Percentiles rank a stretch among this genome's conserved stretches.
Evolutionary conservation across 2,329 filamentous ascomycete species (phyloP).

Genomic region (Aspergillus alliaceus): DNA sequence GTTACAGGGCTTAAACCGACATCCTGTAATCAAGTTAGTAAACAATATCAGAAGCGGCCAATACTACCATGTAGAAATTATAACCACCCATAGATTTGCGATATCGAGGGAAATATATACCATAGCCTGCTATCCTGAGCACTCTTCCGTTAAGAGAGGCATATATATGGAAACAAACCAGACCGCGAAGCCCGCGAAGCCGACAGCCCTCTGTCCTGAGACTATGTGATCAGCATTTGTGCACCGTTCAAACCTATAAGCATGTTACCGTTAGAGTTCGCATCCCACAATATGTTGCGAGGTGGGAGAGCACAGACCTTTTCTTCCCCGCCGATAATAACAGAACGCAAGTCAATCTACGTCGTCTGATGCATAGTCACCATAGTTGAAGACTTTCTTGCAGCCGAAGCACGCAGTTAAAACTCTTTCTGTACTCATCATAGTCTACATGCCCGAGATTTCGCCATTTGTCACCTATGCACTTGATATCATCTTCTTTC

Average conservation of each 20-base stretch:
- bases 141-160: neutral
- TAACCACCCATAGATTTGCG: too few relatives aligned
- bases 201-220: neutral
- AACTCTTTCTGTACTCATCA: neutral
- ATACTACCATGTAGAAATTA: too few relatives aligned
- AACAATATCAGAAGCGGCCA: too few relatives aligned
- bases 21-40: neutral
- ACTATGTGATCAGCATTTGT: neutral
- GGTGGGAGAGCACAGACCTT: neutral
- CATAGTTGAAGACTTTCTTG: neutral
- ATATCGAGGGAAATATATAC: too few relatives aligned
- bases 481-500: neutral
- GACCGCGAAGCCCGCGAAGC: neutral
- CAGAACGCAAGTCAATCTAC: neutral
- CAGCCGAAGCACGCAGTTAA: neutral
- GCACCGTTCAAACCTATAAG: neutral
- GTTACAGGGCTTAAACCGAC: neutral
- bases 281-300: too few relatives aligned
- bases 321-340: neutral
- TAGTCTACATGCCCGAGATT: neutral
- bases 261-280: neutral
- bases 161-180: neutral
- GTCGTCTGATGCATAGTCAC: neutral
- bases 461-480: neutral
- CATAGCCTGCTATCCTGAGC: too few relatives aligned